A percentile compares a stretch with the other conserved stretches of the same genome.
Evolutionary conservation across 176 grass and related monocot genomes (phyloP).

Genomic region (Bonia amplexicaulis): DNA sequence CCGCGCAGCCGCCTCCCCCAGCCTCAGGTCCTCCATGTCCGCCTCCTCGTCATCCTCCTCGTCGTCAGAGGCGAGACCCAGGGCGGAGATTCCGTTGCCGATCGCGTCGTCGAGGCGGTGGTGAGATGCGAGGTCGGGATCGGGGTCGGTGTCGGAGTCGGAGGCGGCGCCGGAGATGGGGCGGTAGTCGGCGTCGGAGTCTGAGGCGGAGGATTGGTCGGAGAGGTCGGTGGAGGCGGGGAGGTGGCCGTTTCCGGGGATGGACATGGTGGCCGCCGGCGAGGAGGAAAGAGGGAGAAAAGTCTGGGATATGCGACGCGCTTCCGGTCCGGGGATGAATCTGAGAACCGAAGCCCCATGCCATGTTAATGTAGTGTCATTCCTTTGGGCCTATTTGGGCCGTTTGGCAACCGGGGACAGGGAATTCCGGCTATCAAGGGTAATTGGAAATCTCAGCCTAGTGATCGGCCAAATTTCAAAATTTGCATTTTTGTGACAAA

Average conservation of each 20-base stretch:
- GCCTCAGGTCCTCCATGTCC: slow-evolving; percentile 23
- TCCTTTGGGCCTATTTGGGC: background rate
- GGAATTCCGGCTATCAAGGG: background rate
- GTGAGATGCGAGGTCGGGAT: slow-evolving; percentile 25
- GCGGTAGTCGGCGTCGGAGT: slow-evolving; percentile 29
- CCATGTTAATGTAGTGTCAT: background rate
- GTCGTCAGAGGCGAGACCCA: slow-evolving; percentile 28
- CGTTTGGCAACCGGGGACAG: background rate
- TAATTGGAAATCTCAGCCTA: no score
- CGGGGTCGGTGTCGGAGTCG: slow-evolving; percentile 20
- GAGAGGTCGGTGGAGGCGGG: slow-evolving; percentile 8
- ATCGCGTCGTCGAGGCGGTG: slow-evolving; percentile 25
- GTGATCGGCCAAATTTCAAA: no score
- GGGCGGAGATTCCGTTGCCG: slow-evolving; percentile 23
- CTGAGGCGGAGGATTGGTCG: slow-evolving; percentile 30
- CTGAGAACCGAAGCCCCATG: no score
- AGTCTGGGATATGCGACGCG: no score
- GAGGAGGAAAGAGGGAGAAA: background rate
- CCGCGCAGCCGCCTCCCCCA: slow-evolving; percentile 23
- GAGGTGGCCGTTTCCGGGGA: slow-evolving; percentile 45
- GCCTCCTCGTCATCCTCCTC: background rate
- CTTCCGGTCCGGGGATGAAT: no score
- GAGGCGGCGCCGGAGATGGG: slow-evolving; percentile 28
- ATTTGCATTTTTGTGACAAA: no score
- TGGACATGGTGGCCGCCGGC: slow-evolving; percentile 40